Evolutionary conservation across 2,329 filamentous ascomycete genomes (phyloP), one percentile per base, ranked within the genome.

Genomic region (Malbranchea zuffiana): DNA sequence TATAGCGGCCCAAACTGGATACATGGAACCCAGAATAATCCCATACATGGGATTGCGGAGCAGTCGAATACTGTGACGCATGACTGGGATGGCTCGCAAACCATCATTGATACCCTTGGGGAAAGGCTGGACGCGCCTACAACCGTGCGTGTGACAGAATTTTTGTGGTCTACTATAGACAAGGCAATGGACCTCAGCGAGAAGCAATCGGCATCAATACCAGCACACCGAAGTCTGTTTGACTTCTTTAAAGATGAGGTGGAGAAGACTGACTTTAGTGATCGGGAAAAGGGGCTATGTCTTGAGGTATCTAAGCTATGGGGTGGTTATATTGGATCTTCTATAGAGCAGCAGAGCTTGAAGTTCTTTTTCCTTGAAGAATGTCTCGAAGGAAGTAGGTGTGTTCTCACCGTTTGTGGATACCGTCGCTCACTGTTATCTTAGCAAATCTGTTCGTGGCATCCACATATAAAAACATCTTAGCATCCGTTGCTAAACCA

Each of bases 301-400:
- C 50, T 76, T 4, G 62, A 73, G 27, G 63, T 74, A 48, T 68
- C 69, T 12, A 68, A 71, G 40, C 68, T 76, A 55, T 80, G 75
- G 74, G 75, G 75, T 24, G 68, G 70, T 1, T 80, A 79, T 52
- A 69, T 80, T 6, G 76, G 76, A 5, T 72, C 71, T 41, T 63
- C 70, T 0, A 62, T 77, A 19, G 67, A 72, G 46, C 65, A 57
- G 29, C 75, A 80, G 51, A 78, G 72, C 48, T 53, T 80, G 43
- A 74, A 69, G 47, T 80, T 74, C 53, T 78, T 78, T 49, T 76
- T 71, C 62, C 58, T 80, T 18, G 76, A 80, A 49, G 74, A 79
- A 50, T 78, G 73, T 40, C 72, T 79, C 32, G 75, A 78, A 47
- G 75, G 75, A 12, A 63, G 67, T 65, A 53, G 43, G 61, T 53